Evolutionary conservation across 202 grass and related monocot genomes (phyloP).

Genomic region (Elaeis oleifera): DNA sequence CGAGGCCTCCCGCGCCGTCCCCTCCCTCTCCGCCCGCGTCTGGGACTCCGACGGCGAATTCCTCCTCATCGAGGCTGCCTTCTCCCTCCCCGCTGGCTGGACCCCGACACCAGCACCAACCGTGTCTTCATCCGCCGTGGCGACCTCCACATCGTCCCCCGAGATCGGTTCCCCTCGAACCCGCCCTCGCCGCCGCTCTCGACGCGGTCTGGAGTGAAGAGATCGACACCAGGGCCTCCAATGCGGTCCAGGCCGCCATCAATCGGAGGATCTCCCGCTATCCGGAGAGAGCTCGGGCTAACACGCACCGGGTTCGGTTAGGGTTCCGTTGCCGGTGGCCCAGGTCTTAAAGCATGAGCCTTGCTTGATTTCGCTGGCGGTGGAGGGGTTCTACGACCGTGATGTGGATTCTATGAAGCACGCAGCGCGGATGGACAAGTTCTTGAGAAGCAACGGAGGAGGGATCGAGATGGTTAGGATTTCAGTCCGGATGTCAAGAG

Average conservation of each 20-base stretch:
- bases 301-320: constrained; percentile 53
- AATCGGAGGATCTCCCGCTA: constrained; percentile 48
- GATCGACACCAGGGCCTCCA: constrained; percentile 51
- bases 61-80: constrained; percentile 91
- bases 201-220: constrained; percentile 30
- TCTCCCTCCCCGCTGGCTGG: constrained; percentile 62
- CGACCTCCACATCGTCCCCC: constrained; percentile 70
- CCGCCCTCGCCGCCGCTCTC: constrained; percentile 52
- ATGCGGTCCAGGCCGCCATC: constrained; percentile 54
- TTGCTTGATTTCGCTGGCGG: constrained; percentile 54
- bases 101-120: constrained; percentile 58
- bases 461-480: constrained; percentile 65
- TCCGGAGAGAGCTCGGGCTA: constrained; percentile 54
- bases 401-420: constrained; percentile 95
- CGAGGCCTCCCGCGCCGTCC: constrained; percentile 41
- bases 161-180: constrained; percentile 33
- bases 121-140: constrained; percentile 76
- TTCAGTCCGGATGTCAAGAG: constrained; percentile 56
- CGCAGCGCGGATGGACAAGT: constrained; percentile 72
- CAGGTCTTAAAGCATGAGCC: constrained; percentile 82
- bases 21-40: constrained; percentile 28
- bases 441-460: constrained; percentile 36
- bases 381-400: constrained; percentile 79
- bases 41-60: constrained; percentile 97
- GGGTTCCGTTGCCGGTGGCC: constrained; percentile 57